phyloP scores from a whole-genome alignment of 129 eudicot genomes.

The Ambrosia trifida region DNA sequence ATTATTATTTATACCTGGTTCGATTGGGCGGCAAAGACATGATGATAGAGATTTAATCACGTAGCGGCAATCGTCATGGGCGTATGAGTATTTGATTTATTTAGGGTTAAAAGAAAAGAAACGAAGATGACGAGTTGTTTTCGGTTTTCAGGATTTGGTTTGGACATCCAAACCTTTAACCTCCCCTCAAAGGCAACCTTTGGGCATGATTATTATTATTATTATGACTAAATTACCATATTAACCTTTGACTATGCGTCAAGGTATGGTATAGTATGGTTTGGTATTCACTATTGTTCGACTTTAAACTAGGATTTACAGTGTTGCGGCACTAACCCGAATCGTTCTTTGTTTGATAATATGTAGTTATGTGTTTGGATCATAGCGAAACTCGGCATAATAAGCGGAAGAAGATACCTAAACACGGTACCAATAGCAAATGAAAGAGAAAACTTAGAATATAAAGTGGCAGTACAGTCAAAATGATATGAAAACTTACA shows the following conservation, averaged over 20 bases:
- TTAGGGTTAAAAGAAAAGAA: slow-evolving; percentile 27
- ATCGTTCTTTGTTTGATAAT: no score
- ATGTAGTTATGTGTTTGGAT: no score
- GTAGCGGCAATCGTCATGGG: slow-evolving; percentile 25
- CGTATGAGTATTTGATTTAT: slow-evolving; percentile 3
- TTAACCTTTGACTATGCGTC: slow-evolving; percentile 35
- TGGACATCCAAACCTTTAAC: slow-evolving; percentile 23
- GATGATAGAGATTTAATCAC: slow-evolving; percentile 26
- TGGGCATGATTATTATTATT: slow-evolving; percentile 7
- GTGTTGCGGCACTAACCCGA: no score
- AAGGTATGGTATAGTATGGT: not conserved
- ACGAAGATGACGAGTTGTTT: slow-evolving; percentile 28
- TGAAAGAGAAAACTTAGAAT: no score
- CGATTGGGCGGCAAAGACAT: slow-evolving; percentile 45
- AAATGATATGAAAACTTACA: no score
- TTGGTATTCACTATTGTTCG: slow-evolving; percentile 12
- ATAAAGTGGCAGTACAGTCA: no score
- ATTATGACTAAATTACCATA: slow-evolving; percentile 16
- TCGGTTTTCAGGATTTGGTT: slow-evolving; percentile 22
- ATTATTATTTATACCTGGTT: slow-evolving; percentile 25
- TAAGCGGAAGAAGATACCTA: no score
- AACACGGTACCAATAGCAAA: no score
- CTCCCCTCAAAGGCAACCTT: slow-evolving; percentile 39
- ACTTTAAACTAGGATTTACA: not conserved
- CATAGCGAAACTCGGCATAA: no score